Evolutionary conservation across 768 basidiomycete species (phyloP), one percentile per base, ranked within the genome.

Genomic region (Astraeus odoratus): DNA sequence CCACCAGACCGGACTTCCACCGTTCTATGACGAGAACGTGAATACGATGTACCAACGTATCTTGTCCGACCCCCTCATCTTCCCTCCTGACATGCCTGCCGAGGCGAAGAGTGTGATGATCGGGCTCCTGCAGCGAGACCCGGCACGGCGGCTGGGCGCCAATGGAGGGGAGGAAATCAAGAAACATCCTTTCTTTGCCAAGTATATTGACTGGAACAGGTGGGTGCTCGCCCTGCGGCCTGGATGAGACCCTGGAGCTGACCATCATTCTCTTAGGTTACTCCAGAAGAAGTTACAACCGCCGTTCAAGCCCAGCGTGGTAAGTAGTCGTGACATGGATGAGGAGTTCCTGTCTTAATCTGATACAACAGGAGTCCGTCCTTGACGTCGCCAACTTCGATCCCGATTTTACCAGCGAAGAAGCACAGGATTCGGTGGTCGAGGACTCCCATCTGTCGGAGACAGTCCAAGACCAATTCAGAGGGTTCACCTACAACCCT

Each of bases 21-120:
- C 95, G 3, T 98, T 96, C 76, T 99, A 97, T 64, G 94, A 97
- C 57, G 95, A 99, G 64, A 96, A 98, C 63, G 94, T 95, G 34
- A 94, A 95, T 69, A 86, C 87, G 34, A 96, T 94, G 93, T 94
- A 95, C 61, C 87, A 93, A 64, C 84, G 94, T 48, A 98, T 98
- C 60, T 76, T 98, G 20, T 77, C 83, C 20, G 95, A 99, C 57
- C 95, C 94, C 1, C 78, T 99, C 29, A 75, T 86, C 29, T 98
- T 99, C 76, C 87, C 89, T 7, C 70, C 81, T 9, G 94, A 97
- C 55, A 86, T 98, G 70, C 73, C 84, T 1, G 67, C 78, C 1
- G 95, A 99, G 59, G 95, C 96, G 1, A 75, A 82, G 55, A 86
- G 86, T 46, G 81, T 99, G 38, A 88, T 99, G 73, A 80, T 77